Percentiles rank a stretch among this genome's conserved stretches.
Evolutionary conservation across 805 yeast species (phyloP).

Genomic region (Metschnikowia continentalis): DNA sequence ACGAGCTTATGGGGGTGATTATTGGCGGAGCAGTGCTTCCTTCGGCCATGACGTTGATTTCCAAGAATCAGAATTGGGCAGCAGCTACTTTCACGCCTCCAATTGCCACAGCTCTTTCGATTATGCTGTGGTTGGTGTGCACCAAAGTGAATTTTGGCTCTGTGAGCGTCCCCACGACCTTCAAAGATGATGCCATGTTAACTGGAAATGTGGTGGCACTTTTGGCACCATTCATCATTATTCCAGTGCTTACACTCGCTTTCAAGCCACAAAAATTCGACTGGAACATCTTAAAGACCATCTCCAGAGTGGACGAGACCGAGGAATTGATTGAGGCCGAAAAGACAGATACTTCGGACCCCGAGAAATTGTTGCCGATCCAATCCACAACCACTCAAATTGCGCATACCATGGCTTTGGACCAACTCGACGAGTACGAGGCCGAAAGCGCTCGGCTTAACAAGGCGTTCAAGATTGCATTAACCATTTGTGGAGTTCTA

Average conservation of each 20-base stretch:
- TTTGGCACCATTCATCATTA: conserved; percentile 61
- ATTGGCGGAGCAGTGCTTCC: conserved; percentile 86
- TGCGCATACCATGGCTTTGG: conserved; percentile 36
- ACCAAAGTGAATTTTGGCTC: conserved; percentile 33
- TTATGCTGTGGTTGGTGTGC: conserved; percentile 52
- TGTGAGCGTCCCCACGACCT: conserved; percentile 47
- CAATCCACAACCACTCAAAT: conserved; percentile 36
- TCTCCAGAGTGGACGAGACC: conserved; percentile 67
- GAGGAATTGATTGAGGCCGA: conserved; percentile 53
- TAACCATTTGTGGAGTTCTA: conserved; percentile 54
- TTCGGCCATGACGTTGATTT: conserved; percentile 59
- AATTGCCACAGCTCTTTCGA: conserved; percentile 68
- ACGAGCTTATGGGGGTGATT: conserved; percentile 85
- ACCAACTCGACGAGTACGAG: conserved; percentile 20
- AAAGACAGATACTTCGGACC: conserved; percentile 14
- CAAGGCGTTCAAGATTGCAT: conserved; percentile 59
- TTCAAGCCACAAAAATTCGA: conserved; percentile 74
- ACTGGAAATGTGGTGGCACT: conserved; percentile 85
- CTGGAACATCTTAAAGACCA: conserved; percentile 57
- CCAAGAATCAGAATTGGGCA: conserved; percentile 56
- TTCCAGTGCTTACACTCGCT: conserved; percentile 60
- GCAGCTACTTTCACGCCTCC: conserved; percentile 79
- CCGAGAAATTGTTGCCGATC: conserved; percentile 29
- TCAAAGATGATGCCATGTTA: conserved; percentile 83
- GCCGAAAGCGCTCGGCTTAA: conserved; percentile 51